Evolutionary conservation across 768 basidiomycete species (phyloP).

Genomic region (Rhodotorula babjevae): DNA sequence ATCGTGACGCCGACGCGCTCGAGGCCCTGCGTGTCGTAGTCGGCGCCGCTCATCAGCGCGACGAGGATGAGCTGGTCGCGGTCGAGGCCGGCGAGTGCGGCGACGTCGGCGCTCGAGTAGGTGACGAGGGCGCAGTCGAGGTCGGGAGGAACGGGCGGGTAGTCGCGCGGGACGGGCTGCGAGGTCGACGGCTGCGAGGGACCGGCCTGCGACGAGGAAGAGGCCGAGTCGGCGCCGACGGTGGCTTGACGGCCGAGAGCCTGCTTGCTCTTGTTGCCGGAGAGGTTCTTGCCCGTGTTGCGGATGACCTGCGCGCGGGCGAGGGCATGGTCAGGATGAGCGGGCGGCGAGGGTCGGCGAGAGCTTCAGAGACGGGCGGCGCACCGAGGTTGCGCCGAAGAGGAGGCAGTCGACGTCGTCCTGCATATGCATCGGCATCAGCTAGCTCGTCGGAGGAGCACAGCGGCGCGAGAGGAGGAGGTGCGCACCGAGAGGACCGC

Average conservation of each 20-base stretch:
- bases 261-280: constrained; percentile 2
- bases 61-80: constrained; percentile 31
- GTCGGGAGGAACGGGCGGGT: constrained; percentile 4
- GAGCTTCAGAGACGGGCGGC: not conserved
- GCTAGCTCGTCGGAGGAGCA: too few species aligned
- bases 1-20: not conserved
- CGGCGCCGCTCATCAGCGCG: constrained; percentile 34
- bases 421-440: not conserved
- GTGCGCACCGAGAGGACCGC: constrained; percentile 29
- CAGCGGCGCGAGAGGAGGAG: not conserved
- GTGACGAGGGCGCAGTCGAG: constrained; percentile 1
- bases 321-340: too few species aligned
- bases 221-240: not conserved
- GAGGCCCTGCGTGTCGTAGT: constrained; percentile 28
- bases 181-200: not conserved
- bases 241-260: not conserved
- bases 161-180: not conserved
- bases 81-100: constrained; percentile 2
- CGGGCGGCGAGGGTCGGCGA: not conserved
- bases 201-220: not conserved
- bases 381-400: constrained; percentile 34
- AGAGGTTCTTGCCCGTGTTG: constrained; percentile 14
- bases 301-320: not conserved
- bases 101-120: constrained; percentile 13
- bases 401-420: constrained; percentile 39